phyloP scores from a whole-genome alignment of 108 stramenopile species.

The Thalassiosira profunda region DNA sequence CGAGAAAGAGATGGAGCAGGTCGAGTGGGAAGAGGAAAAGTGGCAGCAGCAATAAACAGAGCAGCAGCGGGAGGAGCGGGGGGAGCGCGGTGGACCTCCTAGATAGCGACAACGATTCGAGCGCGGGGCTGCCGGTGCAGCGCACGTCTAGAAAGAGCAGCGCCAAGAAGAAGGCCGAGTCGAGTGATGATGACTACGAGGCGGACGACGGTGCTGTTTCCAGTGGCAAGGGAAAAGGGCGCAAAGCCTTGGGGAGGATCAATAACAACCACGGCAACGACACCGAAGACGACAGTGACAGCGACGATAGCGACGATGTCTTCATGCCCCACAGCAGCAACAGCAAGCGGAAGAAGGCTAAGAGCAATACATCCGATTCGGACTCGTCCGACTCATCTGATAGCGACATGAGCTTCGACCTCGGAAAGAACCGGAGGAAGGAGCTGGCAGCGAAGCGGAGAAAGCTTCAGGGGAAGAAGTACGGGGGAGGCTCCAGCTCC shows the following conservation, averaged over 20 bases:
- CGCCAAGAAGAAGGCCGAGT: neutral
- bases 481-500: too few relatives aligned
- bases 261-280: neutral
- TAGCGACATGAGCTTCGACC: too few relatives aligned
- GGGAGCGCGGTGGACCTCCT: too few relatives aligned
- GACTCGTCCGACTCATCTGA: too few relatives aligned
- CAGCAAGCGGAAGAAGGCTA: neutral
- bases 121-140: neutral
- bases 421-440: too few relatives aligned
- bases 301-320: conserved; percentile 9
- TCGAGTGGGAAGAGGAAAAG: neutral
- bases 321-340: conserved; percentile 2
- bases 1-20: neutral
- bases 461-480: too few relatives aligned
- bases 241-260: neutral
- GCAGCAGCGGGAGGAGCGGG: too few relatives aligned
- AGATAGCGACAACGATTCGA: neutral
- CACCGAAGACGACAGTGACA: conserved; percentile 12
- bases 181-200: neutral
- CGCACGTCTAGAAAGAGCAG: neutral
- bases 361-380: neutral
- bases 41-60: neutral
- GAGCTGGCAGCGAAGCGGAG: too few relatives aligned
- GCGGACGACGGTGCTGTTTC: neutral
- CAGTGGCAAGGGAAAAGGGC: neutral